These are phyloP conservation scores for Colletotrichum sp. DNA, from an alignment of 2,329 filamentous ascomycete genomes.

Conservation along the genomic window DNA sequence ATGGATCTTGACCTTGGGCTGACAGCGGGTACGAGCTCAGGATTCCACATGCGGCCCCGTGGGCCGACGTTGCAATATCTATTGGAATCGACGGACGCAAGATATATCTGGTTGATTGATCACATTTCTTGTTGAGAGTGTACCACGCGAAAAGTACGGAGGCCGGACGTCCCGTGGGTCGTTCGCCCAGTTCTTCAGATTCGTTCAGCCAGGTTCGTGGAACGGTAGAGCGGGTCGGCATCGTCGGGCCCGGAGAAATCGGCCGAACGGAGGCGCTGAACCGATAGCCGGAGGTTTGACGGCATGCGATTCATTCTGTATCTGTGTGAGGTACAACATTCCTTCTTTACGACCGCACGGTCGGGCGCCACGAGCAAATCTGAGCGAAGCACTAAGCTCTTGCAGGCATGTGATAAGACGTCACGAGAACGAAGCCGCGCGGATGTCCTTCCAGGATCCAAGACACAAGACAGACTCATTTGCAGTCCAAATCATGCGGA, in stretches of 20 bases:
- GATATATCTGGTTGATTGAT: not conserved
- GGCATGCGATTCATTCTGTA: not conserved
- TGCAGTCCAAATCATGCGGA: not conserved
- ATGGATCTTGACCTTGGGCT: not conserved
- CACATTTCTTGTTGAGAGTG: not conserved
- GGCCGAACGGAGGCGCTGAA: not conserved
- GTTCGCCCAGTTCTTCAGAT: not conserved
- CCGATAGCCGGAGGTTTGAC: not conserved
- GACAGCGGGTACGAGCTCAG: not conserved
- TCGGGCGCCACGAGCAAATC: not conserved
- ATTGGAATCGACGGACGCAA: not conserved
- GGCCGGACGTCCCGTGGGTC: not conserved
- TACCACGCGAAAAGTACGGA: not conserved
- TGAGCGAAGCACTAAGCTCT: not conserved
- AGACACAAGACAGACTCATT: not conserved
- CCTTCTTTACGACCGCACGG: not conserved
- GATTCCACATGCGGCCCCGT: not conserved
- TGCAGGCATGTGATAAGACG: not conserved
- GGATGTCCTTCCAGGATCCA: not conserved
- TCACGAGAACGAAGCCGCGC: accelerated
- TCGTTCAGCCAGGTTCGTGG: not conserved
- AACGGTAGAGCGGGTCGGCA: not conserved
- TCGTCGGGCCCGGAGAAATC: not conserved
- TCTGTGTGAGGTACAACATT: not conserved
- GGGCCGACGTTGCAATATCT: not conserved